Percentiles rank a stretch among this genome's conserved stretches.
phyloP scores from a whole-genome alignment of 768 basidiomycete species.

The Lyophyllum semitale region DNA sequence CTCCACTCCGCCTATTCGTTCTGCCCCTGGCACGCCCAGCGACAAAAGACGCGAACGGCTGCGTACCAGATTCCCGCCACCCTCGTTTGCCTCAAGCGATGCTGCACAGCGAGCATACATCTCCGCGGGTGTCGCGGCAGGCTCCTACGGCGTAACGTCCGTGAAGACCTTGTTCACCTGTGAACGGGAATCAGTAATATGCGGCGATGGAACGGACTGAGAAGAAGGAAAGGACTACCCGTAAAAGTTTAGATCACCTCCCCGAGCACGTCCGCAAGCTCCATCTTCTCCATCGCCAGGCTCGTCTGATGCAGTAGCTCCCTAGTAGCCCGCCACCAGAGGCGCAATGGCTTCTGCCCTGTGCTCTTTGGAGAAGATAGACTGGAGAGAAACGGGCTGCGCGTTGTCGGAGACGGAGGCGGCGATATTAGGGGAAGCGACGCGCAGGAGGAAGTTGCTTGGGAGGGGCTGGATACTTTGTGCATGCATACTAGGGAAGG shows the following conservation, averaged over 20 bases:
- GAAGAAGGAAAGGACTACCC: constrained; percentile 39
- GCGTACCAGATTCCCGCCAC: constrained; percentile 68
- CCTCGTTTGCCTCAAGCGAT: constrained; percentile 67
- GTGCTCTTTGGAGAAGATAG: constrained; percentile 6
- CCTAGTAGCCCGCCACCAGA: constrained; percentile 22
- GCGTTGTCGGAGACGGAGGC: constrained; percentile 15
- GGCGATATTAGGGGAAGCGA: constrained; percentile 57
- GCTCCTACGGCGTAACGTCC: constrained; percentile 65
- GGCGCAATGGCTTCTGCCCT: constrained; percentile 5
- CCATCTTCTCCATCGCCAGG: constrained; percentile 40
- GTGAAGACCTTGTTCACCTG: constrained; percentile 75
- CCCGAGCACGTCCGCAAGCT: constrained; percentile 54
- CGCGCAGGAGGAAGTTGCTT: constrained; percentile 79
- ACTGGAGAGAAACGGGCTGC: constrained; percentile 8
- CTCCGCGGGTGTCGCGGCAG: constrained; percentile 27
- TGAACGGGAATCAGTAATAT: background rate
- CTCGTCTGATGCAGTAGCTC: constrained; percentile 32
- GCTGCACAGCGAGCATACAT: constrained; percentile 49
- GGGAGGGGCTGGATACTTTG: constrained; percentile 61
- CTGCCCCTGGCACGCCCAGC: constrained; percentile 34
- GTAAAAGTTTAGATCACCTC: constrained; percentile 50
- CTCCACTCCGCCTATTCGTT: constrained; percentile 11
- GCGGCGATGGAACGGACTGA: background rate
- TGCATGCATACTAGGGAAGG: too few species aligned
- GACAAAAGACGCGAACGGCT: constrained; percentile 74